A percentile compares a stretch with the other conserved stretches of the same genome.
Evolutionary conservation across 2,329 filamentous ascomycete species (phyloP).

Genomic region (Truncatella angustata): DNA sequence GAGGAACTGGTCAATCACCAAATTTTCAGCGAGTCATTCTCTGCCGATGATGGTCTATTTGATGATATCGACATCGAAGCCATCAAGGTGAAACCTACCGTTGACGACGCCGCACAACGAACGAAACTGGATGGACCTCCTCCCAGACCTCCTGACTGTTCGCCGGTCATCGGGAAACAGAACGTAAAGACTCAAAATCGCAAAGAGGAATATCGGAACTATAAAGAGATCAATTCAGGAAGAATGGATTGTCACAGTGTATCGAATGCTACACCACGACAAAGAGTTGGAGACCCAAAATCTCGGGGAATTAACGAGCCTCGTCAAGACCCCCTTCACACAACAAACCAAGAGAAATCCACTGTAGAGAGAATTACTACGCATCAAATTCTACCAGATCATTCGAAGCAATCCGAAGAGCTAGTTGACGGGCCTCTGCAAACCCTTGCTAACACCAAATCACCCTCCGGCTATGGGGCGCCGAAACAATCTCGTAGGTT

Average conservation of each 20-base stretch:
- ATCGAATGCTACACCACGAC: no score
- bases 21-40: conserved; percentile 9
- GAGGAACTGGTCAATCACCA: conserved; percentile 3
- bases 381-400: no score
- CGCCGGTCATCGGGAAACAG: background rate
- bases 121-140: background rate
- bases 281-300: no score
- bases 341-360: no score
- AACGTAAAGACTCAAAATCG: background rate
- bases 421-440: background rate
- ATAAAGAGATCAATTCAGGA: no score
- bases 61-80: conserved; percentile 9
- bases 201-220: background rate
- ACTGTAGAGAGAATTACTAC: no score
- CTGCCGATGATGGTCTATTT: conserved; percentile 9
- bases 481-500: background rate
- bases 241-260: no score
- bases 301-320: no score
- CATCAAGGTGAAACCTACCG: background rate
- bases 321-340: no score
- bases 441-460: background rate
- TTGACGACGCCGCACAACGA: background rate
- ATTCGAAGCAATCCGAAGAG: background rate
- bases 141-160: background rate
- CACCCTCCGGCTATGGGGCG: background rate